phyloP scores from a whole-genome alignment of 2,329 filamentous ascomycete species.

The Aspergillus phoenicis region DNA sequence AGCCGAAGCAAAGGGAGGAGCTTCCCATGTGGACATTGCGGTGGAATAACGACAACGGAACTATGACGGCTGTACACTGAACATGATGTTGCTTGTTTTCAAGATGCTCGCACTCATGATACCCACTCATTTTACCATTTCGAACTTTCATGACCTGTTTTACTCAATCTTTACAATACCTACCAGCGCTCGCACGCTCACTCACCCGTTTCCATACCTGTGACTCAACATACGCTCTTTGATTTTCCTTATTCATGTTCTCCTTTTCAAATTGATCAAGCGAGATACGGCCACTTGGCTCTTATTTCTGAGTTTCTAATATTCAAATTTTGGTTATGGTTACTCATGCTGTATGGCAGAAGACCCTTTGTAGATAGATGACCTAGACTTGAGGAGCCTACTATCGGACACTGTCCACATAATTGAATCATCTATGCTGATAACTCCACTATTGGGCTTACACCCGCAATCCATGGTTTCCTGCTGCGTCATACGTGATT shows the following conservation, averaged over 20 bases:
- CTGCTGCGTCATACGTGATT: no score
- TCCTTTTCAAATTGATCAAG: not conserved
- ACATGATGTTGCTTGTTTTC: constrained; percentile 1
- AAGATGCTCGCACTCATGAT: constrained; percentile 7
- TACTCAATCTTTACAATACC: not conserved
- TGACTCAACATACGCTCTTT: constrained; percentile 11
- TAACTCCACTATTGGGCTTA: not conserved
- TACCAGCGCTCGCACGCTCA: constrained; percentile 11
- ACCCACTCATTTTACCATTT: constrained; percentile 3
- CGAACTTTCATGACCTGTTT: not conserved
- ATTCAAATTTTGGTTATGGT: not conserved
- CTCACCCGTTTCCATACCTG: constrained; percentile 3
- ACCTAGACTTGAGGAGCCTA: not conserved
- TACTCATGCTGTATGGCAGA: not conserved
- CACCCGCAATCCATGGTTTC: not conserved
- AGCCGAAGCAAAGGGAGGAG: constrained; percentile 58
- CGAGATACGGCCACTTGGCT: not conserved
- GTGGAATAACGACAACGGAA: constrained; percentile 46
- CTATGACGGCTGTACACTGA: constrained; percentile 42
- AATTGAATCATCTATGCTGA: not conserved
- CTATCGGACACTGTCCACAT: not conserved
- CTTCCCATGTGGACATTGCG: constrained; percentile 47
- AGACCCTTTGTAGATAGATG: not conserved
- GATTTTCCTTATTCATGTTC: constrained; percentile 9
- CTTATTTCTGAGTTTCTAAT: not conserved